These are phyloP conservation scores for Clonostachys rhizophaga DNA, from an alignment of 2,329 filamentous ascomycete genomes.

Conservation along the genomic window DNA sequence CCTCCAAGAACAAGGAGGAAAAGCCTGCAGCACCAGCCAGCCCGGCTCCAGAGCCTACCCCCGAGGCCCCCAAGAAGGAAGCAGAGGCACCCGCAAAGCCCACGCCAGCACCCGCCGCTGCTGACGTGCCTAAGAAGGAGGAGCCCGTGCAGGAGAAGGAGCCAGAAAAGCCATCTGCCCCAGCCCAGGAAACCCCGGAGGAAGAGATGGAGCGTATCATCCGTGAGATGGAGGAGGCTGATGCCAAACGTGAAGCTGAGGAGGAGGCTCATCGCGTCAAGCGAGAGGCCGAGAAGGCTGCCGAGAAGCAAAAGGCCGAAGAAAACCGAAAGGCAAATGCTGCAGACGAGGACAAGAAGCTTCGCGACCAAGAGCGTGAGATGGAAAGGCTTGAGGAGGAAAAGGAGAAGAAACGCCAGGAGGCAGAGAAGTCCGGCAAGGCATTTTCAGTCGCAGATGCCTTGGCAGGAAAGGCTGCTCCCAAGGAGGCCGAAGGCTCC, in stretches of 20 bases:
- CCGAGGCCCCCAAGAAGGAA: conserved; percentile 4
- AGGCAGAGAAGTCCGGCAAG: conserved; percentile 44
- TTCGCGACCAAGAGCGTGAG: conserved; percentile 68
- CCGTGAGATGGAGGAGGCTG: conserved; percentile 56
- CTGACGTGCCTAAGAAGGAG: conserved; percentile 18
- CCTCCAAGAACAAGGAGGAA: conserved; percentile 19
- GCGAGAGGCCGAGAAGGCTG: conserved; percentile 35
- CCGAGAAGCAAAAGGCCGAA: conserved; percentile 45
- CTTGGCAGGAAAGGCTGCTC: conserved; percentile 30
- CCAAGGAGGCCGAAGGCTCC: conserved; percentile 19
- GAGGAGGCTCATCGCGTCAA: conserved; percentile 43
- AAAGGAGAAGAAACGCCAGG: conserved; percentile 51
- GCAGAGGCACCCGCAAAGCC: conserved; percentile 1
- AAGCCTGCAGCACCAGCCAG: conserved; percentile 16
- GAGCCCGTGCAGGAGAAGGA: conserved; percentile 16
- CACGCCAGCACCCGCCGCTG: conserved; percentile 13
- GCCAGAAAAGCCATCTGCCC: conserved; percentile 16
- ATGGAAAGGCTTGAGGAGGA: conserved; percentile 71
- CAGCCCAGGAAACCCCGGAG: conserved; percentile 34
- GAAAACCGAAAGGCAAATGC: conserved; percentile 35
- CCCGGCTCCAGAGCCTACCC: conserved; percentile 1
- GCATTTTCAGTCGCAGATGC: conserved; percentile 45
- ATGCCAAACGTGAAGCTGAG: conserved; percentile 42
- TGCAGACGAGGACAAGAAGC: conserved; percentile 58
- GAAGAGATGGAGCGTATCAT: conserved; percentile 58